These are phyloP conservation scores for Phytophthora sansomeana DNA, from an alignment of 352 stramenopile species.

Conservation along the genomic window DNA sequence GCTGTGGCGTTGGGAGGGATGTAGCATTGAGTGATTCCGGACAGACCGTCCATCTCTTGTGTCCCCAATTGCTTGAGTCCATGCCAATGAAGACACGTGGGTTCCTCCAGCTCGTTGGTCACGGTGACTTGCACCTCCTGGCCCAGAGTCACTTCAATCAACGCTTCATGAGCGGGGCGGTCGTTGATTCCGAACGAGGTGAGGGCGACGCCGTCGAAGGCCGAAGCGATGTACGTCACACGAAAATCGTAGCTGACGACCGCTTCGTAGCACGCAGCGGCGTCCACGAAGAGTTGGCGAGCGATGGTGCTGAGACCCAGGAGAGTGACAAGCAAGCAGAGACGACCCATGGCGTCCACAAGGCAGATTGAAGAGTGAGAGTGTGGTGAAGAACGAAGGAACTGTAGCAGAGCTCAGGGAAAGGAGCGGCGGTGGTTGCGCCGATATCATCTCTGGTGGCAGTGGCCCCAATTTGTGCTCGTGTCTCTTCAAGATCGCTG, in stretches of 20 bases:
- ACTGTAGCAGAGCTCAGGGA: neutral
- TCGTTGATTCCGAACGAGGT: no score
- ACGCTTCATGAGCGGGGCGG: no score
- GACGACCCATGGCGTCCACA: neutral
- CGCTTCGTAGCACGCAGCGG: conserved; percentile 6
- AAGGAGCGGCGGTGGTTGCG: conserved; percentile 3
- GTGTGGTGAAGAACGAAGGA: neutral
- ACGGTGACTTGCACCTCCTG: no score
- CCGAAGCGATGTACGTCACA: conserved; percentile 15
- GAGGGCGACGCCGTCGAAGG: conserved; percentile 33
- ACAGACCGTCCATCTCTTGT: no score
- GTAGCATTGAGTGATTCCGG: no score
- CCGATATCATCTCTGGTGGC: neutral
- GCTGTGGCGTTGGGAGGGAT: no score
- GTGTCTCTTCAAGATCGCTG: conserved; percentile 4
- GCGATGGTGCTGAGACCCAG: neutral
- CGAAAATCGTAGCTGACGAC: conserved; percentile 22
- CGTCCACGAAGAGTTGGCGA: neutral
- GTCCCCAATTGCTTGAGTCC: no score
- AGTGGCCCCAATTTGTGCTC: neutral
- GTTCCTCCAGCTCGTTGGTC: no score
- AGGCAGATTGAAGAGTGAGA: conserved; percentile 1
- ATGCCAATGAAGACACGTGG: no score
- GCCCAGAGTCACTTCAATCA: no score
- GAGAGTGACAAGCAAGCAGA: neutral